Evolutionary conservation across 2,329 filamentous ascomycete species (phyloP), one percentile per base, ranked within the genome.

Genomic region (Aspergillus sp.): DNA sequence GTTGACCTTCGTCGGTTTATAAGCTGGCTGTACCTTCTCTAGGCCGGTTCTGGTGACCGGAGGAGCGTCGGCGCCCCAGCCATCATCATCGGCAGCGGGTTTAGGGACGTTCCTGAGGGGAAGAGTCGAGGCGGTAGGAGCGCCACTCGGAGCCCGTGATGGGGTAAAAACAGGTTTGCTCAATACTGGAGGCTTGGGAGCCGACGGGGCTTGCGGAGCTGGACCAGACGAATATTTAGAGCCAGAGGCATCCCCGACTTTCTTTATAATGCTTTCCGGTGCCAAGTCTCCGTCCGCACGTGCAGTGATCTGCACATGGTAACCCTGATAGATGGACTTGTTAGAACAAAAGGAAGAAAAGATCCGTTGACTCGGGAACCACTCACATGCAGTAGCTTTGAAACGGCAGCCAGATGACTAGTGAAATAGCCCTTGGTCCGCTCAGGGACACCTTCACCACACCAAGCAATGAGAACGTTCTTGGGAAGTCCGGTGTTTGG

Each of bases 381-480:
- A 56, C 63, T 68, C 68, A 86, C 86, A 76, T 96, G 92, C 40
- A 99, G 83, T 61, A 96, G 81, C 75, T 96, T 96, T 56, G 91
- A 86, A 35, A 97, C 91, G 45, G 90, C 87, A 55, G 88, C 86
- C 45, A 94, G 79, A 74, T 99, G 93, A 75, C 91, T 96, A 60
- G 90, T 96, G 71, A 99, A 99, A 76, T 97, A 97, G 60, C 94
- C 94, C 76, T 97, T 99, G 56, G 93, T 97, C 65, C 93, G 82
- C 76, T 99, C 94, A n/a, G 94, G 94, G 14, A 99, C 94, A 63
- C 94, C 94, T 68, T 95, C 93, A 60, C 94, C 94, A 72, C 94
- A 99, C 88, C 94, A 99, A 60, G 89, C 92, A 69, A 99, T 90
- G 60, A 99, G 81, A 54, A 95, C 90, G 70, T 86, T 89, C 79